These are phyloP conservation scores for Brassica cretica DNA, from an alignment of 345 rosid species.

Conservation along the genomic window DNA sequence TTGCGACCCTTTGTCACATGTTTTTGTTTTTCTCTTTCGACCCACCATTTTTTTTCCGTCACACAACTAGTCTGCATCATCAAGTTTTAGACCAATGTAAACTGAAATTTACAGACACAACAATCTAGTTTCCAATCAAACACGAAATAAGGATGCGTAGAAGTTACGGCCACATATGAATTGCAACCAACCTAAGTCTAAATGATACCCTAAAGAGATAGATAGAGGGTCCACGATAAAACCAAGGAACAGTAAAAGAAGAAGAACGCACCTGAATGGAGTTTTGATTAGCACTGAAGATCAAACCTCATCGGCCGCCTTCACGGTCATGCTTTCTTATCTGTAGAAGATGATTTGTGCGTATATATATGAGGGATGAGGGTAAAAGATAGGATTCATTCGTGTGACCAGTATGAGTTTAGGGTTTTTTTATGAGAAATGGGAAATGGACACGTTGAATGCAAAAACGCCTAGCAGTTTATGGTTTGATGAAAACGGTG, in stretches of 20 bases:
- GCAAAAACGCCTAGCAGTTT: not conserved
- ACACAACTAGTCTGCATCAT: conserved; percentile 31
- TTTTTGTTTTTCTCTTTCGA: not conserved
- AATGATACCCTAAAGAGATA: not conserved
- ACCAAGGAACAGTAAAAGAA: not conserved
- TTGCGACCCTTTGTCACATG: not conserved
- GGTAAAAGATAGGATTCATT: not conserved
- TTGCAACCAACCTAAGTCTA: not conserved
- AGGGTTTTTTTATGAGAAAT: not conserved
- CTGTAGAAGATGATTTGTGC: not conserved
- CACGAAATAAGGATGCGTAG: not conserved
- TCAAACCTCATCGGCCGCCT: not conserved
- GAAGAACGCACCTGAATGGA: not conserved
- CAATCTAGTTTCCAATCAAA: not conserved
- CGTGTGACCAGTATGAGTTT: not conserved
- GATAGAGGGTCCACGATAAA: not conserved
- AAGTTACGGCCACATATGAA: not conserved
- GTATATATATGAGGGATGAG: not conserved
- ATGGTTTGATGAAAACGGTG: not conserved
- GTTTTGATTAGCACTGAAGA: not conserved
- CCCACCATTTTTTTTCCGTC: not conserved
- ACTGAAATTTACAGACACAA: not conserved
- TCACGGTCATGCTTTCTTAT: not conserved
- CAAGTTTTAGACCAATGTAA: not conserved
- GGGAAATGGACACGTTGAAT: not conserved